These are phyloP conservation scores for Trypanosoma avium DNA, from an alignment of 208 protist species.

Conservation along the genomic window DNA sequence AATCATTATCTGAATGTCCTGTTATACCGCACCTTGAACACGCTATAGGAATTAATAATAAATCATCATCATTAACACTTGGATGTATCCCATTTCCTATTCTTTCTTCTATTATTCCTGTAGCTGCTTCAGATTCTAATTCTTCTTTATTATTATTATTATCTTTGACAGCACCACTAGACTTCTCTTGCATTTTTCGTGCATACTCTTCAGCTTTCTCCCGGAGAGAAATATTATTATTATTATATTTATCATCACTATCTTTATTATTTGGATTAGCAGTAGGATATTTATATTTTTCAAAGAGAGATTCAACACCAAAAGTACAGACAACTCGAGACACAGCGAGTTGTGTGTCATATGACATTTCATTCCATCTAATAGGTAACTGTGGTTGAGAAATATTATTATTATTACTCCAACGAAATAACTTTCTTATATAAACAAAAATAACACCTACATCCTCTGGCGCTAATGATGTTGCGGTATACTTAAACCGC, in stretches of 20 bases:
- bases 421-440: constrained; percentile 39
- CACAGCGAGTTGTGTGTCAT: constrained; percentile 60
- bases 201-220: constrained; percentile 34
- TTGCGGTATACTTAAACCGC: constrained; percentile 34
- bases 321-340: constrained; percentile 62
- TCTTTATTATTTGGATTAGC: background rate
- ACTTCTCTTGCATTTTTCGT: background rate
- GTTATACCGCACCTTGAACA: constrained; percentile 64
- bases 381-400: constrained; percentile 37
- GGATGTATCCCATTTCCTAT: constrained; percentile 3
- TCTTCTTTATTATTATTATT: background rate
- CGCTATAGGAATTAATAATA: constrained; percentile 30
- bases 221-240: constrained; percentile 27
- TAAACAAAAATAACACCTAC: constrained; percentile 76
- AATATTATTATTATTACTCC: constrained; percentile 18
- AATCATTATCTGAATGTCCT: constrained; percentile 45
- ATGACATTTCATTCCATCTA: constrained; percentile 76
- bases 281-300: constrained; percentile 6
- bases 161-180: background rate
- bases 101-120: background rate
- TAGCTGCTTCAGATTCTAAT: background rate
- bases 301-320: constrained; percentile 44
- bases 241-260: constrained; percentile 15
- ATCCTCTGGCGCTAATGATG: constrained; percentile 60
- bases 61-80: constrained; percentile 22